These are phyloP conservation scores for Ascochyta fabae DNA, from an alignment of 2,329 filamentous ascomycete genomes.

Conservation along the genomic window DNA sequence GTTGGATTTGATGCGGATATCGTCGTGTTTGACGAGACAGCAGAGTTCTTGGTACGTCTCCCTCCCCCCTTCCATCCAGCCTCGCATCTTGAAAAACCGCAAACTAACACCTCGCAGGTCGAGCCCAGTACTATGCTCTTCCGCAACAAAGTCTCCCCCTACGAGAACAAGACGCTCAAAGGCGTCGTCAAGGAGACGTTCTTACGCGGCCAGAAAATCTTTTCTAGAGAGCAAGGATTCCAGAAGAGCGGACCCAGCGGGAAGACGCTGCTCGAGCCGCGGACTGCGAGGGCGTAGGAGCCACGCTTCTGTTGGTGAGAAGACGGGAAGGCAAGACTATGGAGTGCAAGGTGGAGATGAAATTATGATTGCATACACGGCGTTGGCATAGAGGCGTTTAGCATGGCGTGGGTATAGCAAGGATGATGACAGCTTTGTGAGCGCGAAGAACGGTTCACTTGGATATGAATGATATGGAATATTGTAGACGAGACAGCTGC, in stretches of 20 bases:
- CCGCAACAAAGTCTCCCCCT: conserved; percentile 90
- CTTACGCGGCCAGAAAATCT: conserved; percentile 79
- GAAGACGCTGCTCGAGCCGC: conserved; percentile 59
- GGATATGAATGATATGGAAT: neutral
- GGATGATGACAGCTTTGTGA: too few relatives aligned
- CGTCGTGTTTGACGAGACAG: conserved; percentile 88
- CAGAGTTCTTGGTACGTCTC: conserved; percentile 71
- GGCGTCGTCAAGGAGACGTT: conserved; percentile 87
- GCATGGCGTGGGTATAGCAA: neutral
- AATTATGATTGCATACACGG: conserved; percentile 21
- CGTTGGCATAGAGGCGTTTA: conserved; percentile 14
- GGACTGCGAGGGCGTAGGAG: conserved; percentile 28
- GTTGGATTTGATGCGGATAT: conserved; percentile 89
- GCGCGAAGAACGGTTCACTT: too few relatives aligned
- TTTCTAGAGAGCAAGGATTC: conserved; percentile 69
- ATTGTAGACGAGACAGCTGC: too few relatives aligned
- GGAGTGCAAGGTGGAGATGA: neutral
- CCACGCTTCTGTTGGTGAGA: neutral
- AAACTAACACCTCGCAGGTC: conserved; percentile 34
- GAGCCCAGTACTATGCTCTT: conserved; percentile 84
- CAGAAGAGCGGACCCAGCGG: conserved; percentile 63
- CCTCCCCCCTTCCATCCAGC: too few relatives aligned
- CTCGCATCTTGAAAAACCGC: too few relatives aligned
- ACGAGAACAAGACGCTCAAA: conserved; percentile 78
- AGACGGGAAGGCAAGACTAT: neutral